Base-by-base conservation (phyloP, 2,329 filamentous ascomycete genomes). In the Fusarium austroafricanum region DNA sequence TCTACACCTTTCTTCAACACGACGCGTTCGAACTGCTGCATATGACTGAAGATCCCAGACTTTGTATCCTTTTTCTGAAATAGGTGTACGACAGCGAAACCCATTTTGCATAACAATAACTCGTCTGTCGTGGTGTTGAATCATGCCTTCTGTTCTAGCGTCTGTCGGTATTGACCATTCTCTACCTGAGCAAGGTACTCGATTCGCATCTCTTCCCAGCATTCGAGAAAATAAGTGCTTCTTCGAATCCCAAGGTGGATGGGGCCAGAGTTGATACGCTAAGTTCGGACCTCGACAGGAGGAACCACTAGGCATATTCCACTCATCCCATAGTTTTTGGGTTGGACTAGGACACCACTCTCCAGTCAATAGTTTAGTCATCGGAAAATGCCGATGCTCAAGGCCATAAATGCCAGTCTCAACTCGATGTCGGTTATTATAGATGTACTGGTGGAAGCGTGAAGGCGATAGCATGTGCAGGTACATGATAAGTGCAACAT, bases 401-500 rank as follows among this genome's bases (percentile, higher is more conserved):
- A 61, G 9, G 14, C 57, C 57, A 9, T 38, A 61, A 12, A 60
- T 43, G 9, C 54, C 43, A 23, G 21, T 5, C 6, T 31, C 1
- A 59, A 20, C 33, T 3, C 29, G 39, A 4, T 31, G 5, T 4
- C 57, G 43, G 2, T 59, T 52, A 28, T 61, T 55, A 15, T 61
- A 44, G 4, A 43, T 21, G 3, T 61, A 61, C 2, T 44, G 57
- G 4, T 61, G 44, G 7, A 52, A 60, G 0, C 44, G 26, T 2
- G 31, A 21, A 0, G 57, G 55, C 0, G 38, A 61, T 3, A 61
- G 17, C 55, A 61, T 60, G 14, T 61, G 57, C 3, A 61, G 26
- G 11, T 60, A 61, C 57, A 61, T 59, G 0, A 60, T 23, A 2
- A 61, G 55, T 10, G 57, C 57, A 23, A 61, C 55, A 3, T 61